Conservation (phyloP, 1,139 yeast species). For the Geotrichum fermentans region DNA sequence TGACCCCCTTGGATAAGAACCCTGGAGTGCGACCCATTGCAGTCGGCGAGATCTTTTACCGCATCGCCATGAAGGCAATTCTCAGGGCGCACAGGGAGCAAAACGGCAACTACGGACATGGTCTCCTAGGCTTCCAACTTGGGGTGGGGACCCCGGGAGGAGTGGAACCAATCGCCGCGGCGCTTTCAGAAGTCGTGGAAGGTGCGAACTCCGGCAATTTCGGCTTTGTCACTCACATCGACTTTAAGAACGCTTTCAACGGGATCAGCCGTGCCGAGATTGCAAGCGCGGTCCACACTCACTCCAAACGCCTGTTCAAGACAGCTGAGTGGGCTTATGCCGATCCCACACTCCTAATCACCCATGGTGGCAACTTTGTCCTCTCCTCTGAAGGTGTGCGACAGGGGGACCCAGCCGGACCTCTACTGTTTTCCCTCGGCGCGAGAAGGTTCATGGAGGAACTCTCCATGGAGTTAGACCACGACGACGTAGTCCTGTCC, state of each 20-base stretch:
- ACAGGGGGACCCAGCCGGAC: conserved; percentile 1
- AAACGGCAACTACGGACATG: no score
- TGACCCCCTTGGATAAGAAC: not conserved
- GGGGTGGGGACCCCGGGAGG: not conserved
- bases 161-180: not conserved
- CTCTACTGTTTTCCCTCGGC: not conserved
- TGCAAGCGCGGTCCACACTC: not conserved
- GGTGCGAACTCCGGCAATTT: not conserved
- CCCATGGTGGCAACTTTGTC: not conserved
- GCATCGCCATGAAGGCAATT: not conserved
- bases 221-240: not conserved
- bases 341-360: not conserved
- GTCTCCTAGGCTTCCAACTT: not conserved
- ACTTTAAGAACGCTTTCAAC: not conserved
- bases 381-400: not conserved
- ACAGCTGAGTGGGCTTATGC: not conserved
- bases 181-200: not conserved
- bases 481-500: not conserved
- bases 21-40: not conserved
- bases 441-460: not conserved
- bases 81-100: not conserved
- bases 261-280: not conserved
- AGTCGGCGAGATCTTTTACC: not conserved
- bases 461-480: not conserved
- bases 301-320: not conserved